These are phyloP conservation scores for Chaetothyriales sp. DNA, from an alignment of 2,329 filamentous ascomycete genomes.

Conservation along the genomic window DNA sequence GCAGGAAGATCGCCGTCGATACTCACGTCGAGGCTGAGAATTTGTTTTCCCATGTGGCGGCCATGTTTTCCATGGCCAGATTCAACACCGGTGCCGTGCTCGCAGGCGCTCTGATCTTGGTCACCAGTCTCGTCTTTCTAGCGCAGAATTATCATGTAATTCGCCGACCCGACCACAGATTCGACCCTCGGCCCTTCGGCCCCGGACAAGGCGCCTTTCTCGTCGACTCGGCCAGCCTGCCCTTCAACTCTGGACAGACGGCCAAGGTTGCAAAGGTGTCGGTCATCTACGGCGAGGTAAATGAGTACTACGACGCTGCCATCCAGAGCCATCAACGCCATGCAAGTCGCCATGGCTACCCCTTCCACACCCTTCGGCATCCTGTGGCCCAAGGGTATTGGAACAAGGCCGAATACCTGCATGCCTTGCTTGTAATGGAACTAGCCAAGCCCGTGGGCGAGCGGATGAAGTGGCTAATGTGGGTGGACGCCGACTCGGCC, in stretches of 20 bases:
- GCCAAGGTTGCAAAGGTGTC: slow-evolving; percentile 19
- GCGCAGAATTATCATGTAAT: background rate
- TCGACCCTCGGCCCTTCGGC: no score
- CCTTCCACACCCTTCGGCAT: slow-evolving; percentile 23
- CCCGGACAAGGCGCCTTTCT: no score
- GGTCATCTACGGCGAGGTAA: slow-evolving; percentile 24
- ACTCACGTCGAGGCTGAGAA: background rate
- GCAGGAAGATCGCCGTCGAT: background rate
- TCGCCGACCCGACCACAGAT: background rate
- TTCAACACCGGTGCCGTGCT: background rate
- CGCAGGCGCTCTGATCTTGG: background rate
- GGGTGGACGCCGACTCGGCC: slow-evolving; percentile 24
- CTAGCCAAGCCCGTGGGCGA: background rate
- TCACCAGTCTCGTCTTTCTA: background rate
- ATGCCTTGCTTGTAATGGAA: slow-evolving; percentile 7
- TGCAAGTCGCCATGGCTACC: slow-evolving; percentile 24
- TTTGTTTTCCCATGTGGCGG: no score
- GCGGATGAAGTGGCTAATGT: slow-evolving; percentile 7
- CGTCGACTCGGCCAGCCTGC: no score
- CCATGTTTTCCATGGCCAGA: background rate
- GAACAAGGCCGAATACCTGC: slow-evolving; percentile 24
- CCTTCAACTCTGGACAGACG: background rate
- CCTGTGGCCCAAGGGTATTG: slow-evolving; percentile 23
- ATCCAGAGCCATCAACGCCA: slow-evolving; percentile 25
- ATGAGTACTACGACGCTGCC: slow-evolving; percentile 26